phyloP scores from a whole-genome alignment of 2,329 filamentous ascomycete genomes.

The Verticillium zaregamsianum region DNA sequence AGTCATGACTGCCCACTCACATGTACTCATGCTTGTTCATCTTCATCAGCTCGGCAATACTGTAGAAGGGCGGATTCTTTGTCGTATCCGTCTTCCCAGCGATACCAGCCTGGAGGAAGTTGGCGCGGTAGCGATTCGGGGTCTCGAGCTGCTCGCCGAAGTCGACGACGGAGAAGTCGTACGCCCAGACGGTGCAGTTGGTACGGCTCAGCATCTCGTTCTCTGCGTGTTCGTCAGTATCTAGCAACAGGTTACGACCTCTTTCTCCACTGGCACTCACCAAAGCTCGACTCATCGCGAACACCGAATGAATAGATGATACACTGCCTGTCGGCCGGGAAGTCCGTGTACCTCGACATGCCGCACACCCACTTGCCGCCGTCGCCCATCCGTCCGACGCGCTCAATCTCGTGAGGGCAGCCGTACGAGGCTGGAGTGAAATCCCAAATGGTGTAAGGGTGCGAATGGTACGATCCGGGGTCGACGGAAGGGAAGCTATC shows the following conservation, averaged over 20 bases:
- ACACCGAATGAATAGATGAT: constrained; percentile 35
- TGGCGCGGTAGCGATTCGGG: constrained; percentile 18
- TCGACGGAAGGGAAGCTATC: constrained; percentile 17
- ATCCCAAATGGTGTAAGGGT: constrained; percentile 33
- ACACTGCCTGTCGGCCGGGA: constrained; percentile 17
- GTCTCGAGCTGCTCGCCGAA: constrained; percentile 24
- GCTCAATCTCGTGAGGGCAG: constrained; percentile 34
- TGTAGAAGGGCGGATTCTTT: constrained; percentile 23
- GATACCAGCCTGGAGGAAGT: constrained; percentile 28
- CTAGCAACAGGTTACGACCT: neutral
- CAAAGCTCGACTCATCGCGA: constrained; percentile 30
- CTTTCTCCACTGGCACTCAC: constrained; percentile 6
- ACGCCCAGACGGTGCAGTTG: constrained; percentile 32
- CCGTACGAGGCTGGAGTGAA: constrained; percentile 32
- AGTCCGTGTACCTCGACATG: constrained; percentile 28
- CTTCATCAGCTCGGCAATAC: constrained; percentile 30
- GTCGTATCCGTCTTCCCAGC: constrained; percentile 19
- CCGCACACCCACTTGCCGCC: constrained; percentile 40
- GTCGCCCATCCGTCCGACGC: constrained; percentile 32
- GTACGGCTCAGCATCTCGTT: constrained; percentile 31
- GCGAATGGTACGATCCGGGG: constrained; percentile 12
- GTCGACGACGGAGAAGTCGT: constrained; percentile 29
- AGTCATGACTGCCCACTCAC: constrained; percentile 5
- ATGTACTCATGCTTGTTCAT: constrained; percentile 32
- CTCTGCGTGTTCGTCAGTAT: constrained; percentile 16